These are phyloP conservation scores for Epichloe festucae DNA, from an alignment of 2,329 filamentous ascomycete species.

Conservation along the genomic window DNA sequence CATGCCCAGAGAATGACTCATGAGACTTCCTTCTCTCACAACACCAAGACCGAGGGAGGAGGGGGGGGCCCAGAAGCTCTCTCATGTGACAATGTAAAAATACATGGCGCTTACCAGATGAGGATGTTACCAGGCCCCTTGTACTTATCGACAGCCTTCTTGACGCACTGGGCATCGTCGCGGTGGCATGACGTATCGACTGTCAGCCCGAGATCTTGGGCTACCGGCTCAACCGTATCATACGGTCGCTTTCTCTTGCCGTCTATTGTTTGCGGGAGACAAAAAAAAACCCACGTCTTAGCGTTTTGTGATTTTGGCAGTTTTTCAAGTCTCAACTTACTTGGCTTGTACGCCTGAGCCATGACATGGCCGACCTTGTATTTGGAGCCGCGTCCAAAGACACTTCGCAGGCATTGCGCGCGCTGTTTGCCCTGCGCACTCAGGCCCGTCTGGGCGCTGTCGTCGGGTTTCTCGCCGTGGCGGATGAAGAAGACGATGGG, in stretches of 20 bases:
- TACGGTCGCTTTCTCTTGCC: constrained; percentile 40
- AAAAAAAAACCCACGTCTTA: neutral
- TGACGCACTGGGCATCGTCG: constrained; percentile 41
- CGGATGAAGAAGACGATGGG: constrained; percentile 50
- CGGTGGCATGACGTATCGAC: constrained; percentile 44
- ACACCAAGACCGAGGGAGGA: too few relatives aligned
- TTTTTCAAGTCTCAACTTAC: constrained; percentile 14
- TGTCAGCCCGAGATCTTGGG: constrained; percentile 38
- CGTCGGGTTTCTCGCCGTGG: constrained; percentile 49
- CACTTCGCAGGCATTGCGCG: constrained; percentile 43
- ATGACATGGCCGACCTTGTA: constrained; percentile 48
- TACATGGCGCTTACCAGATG: constrained; percentile 29
- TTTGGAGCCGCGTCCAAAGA: constrained; percentile 37
- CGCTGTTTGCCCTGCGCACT: constrained; percentile 38
- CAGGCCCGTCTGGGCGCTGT: constrained; percentile 31
- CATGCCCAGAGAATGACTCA: too few relatives aligned
- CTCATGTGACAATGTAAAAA: neutral
- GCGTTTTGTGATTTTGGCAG: neutral
- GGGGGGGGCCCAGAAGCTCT: too few relatives aligned
- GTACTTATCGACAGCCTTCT: constrained; percentile 33
- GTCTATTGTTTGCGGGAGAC: constrained; percentile 17
- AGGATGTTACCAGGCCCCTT: constrained; percentile 41
- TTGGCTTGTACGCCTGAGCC: constrained; percentile 37
- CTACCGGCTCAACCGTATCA: constrained; percentile 43
- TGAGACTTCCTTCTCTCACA: too few relatives aligned